These are phyloP conservation scores for Solanum chilense DNA, from an alignment of 257 asterid genomes.

Conservation along the genomic window DNA sequence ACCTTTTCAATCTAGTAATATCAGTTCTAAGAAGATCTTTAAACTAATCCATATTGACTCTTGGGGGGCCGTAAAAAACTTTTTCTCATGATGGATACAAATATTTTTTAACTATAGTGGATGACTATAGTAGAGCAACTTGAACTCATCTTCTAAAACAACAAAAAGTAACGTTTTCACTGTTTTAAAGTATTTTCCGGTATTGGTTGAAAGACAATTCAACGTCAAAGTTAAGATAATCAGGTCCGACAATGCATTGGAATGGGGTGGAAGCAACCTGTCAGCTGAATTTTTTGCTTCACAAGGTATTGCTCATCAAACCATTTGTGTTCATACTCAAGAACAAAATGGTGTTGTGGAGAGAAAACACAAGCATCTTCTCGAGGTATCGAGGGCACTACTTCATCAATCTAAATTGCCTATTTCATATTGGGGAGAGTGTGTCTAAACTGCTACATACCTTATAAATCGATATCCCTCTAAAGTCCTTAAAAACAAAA, in stretches of 20 bases:
- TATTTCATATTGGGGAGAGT: background rate
- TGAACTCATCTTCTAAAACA: background rate
- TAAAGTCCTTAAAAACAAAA: background rate
- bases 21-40: no score
- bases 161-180: background rate
- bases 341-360: background rate
- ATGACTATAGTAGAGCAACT: no score
- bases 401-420: background rate
- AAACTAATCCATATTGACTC: no score
- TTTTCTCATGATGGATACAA: no score
- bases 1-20: no score
- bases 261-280: background rate
- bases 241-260: background rate
- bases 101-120: no score
- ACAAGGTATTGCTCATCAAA: background rate
- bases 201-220: background rate
- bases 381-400: background rate
- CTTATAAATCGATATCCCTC: background rate
- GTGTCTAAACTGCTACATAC: background rate
- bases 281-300: background rate
- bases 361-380: background rate
- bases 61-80: no score
- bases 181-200: background rate
- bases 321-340: background rate
- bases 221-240: background rate